Percentiles rank a stretch among this genome's conserved stretches.
Evolutionary conservation across 2,329 filamentous ascomycete genomes (phyloP).

Genomic region (Aspergillus spinulosporus): DNA sequence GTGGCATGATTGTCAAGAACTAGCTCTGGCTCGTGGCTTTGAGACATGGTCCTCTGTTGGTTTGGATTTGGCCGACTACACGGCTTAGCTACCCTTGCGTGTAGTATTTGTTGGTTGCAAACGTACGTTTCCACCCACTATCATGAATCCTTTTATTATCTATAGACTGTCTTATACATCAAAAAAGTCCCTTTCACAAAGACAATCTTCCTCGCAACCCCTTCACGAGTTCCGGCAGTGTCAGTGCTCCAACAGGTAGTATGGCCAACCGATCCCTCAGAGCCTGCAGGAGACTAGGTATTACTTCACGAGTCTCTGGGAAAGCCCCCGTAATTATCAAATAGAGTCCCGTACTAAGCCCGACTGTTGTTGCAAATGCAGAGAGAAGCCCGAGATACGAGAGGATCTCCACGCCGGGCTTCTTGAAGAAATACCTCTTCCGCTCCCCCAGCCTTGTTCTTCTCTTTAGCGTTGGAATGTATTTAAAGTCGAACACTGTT

Average conservation of each 20-base stretch:
- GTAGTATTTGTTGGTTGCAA: too few relatives aligned
- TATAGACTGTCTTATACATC: too few relatives aligned
- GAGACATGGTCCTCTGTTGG: too few relatives aligned
- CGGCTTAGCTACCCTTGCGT: too few relatives aligned
- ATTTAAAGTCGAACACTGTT: constrained; percentile 70
- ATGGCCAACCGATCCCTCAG: not conserved
- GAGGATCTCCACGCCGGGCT: constrained; percentile 25
- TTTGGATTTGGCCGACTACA: too few relatives aligned
- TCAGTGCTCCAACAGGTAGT: not conserved
- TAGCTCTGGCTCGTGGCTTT: too few relatives aligned
- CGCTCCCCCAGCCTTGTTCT: constrained; percentile 26
- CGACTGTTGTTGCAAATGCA: constrained; percentile 16
- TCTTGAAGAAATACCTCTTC: constrained; percentile 22
- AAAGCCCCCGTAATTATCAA: not conserved
- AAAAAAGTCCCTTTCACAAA: not conserved
- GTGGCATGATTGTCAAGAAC: too few relatives aligned
- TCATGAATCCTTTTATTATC: too few relatives aligned
- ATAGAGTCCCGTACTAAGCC: not conserved
- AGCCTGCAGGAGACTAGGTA: not conserved
- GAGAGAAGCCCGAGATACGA: constrained; percentile 25
- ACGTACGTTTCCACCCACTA: too few relatives aligned
- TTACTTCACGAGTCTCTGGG: not conserved
- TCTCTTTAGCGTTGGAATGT: constrained; percentile 36
- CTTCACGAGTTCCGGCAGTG: not conserved
- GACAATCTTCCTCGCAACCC: not conserved